Base-by-base conservation (phyloP, 306 rosid genomes). In the Fragaria nilgerrensis region DNA sequence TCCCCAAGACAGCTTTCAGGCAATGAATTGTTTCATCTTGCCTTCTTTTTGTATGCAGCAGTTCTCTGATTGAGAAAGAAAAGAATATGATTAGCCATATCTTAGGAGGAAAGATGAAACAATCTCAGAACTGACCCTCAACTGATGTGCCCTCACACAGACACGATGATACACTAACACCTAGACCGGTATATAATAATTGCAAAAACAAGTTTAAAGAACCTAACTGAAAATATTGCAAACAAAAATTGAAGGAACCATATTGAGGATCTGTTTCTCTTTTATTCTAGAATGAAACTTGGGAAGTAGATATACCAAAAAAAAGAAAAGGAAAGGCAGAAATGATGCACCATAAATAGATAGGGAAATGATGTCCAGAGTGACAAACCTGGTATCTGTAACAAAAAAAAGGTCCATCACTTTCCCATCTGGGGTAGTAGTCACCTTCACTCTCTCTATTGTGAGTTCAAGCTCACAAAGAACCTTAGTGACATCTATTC, bases 371-470 rank as follows among this genome's bases (percentile, higher is more conserved):
- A 49, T 19, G 66, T n/a, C 74, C 62, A 14, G 27, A 72, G 63
- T 43, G 72, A 80, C 84, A 66, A 66, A 89, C 90, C 93, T 89
- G 45, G 93, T 67, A 70, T 89, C 93, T 20, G 93, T 84, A 19
- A 89, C 58, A 53, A 89, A 89, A 69, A 89, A 81, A 72, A 89
- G 90, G 85, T 86, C 87, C 93, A 89, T 89, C 70, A 85, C 83
- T 81, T 76, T 83, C 76, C 87, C 87, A 79, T 89, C 90, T 0
- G 93, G 93, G 65, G 93, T 61, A 29, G 87, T 86, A 53, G 89
- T 84, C 69, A 89, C 84, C 80, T 89, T 89, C 79, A 89, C 90
- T 80, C 87, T 84, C 80, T 78, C 70, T 65, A 89, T 81, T 1
- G 89, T 89, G 68, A 89, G 82, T 67, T 89, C 93, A 34, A 89